These are phyloP conservation scores for Sclerotinia nivalis DNA, from an alignment of 2,329 filamentous ascomycete species.

Conservation along the genomic window DNA sequence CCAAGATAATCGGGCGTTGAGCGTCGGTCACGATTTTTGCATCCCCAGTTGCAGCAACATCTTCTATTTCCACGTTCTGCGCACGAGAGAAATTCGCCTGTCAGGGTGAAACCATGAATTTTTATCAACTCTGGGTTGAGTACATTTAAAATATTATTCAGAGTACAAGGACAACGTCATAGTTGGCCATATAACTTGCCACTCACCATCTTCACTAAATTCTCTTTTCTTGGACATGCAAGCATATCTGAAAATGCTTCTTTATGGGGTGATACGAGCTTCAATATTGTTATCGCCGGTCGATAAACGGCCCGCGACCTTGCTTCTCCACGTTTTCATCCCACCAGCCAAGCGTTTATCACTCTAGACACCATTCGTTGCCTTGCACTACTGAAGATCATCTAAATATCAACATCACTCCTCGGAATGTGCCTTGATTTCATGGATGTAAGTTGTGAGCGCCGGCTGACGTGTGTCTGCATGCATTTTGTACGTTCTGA, in stretches of 20 bases:
- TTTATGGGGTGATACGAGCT: not conserved
- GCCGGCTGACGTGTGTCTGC: not conserved
- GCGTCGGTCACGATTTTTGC: not conserved
- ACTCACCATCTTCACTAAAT: not conserved
- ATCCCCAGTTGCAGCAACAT: not conserved
- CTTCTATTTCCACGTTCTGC: not conserved
- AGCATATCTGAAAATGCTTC: not conserved
- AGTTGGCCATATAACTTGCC: no score
- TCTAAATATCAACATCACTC: not conserved
- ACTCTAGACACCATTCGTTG: not conserved
- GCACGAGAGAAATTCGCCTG: no score
- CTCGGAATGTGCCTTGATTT: not conserved
- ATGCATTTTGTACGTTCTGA: not conserved
- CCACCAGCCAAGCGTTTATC: not conserved
- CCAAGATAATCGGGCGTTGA: not conserved
- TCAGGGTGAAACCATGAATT: not conserved
- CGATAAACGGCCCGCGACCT: not conserved
- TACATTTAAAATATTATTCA: not conserved
- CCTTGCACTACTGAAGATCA: not conserved
- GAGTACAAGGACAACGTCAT: not conserved
- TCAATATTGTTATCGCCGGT: not conserved
- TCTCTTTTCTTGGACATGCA: not conserved
- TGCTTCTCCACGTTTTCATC: not conserved
- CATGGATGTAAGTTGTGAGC: not conserved
- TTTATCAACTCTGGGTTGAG: not conserved